Percentiles rank a stretch among this genome's conserved stretches.
Evolutionary conservation across 345 rosid species (phyloP).

Genomic region (Euphorbia peplus): DNA sequence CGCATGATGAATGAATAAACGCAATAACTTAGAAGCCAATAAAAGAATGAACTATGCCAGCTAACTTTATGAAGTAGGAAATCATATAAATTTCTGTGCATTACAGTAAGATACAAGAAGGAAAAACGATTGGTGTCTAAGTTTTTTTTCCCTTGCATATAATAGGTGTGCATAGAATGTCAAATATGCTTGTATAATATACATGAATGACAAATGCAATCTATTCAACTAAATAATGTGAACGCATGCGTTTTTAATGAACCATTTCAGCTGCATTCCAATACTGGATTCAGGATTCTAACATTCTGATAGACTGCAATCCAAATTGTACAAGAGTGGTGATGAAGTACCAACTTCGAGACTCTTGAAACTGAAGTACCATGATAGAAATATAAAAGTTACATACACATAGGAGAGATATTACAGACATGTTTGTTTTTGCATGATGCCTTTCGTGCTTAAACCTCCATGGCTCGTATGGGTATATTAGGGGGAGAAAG

Average conservation of each 20-base stretch:
- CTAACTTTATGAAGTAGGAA: constrained; percentile 10
- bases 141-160: not conserved
- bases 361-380: constrained; percentile 3
- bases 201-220: not conserved
- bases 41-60: not conserved
- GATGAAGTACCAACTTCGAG: not conserved
- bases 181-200: not conserved
- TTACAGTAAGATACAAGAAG: not conserved
- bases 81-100: constrained; percentile 4
- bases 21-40: constrained; percentile 5
- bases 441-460: constrained; percentile 96
- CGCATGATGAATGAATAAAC: constrained; percentile 12
- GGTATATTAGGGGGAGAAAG: constrained; percentile 81
- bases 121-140: not conserved
- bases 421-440: constrained; percentile 81
- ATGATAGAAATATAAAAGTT: constrained; percentile 4
- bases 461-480: constrained; percentile 95
- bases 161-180: not conserved
- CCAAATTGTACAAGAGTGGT: not conserved
- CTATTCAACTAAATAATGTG: not conserved
- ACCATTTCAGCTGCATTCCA: not conserved
- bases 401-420: not conserved
- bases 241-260: not conserved
- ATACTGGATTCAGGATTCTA: not conserved
- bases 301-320: not conserved